A percentile compares a stretch with the other conserved stretches of the same genome.
These are phyloP conservation scores for Talaromyces sp. DNA, from an alignment of 2,329 filamentous ascomycete species.

Conservation along the genomic window DNA sequence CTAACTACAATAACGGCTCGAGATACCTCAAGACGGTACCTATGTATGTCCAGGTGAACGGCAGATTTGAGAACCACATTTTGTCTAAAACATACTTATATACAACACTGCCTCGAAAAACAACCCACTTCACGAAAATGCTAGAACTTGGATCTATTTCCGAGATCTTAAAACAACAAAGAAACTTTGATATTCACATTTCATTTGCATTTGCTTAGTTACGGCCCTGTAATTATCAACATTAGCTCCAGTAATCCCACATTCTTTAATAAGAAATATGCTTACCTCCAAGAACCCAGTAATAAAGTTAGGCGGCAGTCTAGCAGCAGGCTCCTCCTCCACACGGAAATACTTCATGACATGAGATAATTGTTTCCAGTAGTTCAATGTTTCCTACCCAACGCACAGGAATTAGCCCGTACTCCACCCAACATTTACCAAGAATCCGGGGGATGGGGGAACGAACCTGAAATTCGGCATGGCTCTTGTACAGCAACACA, in stretches of 20 bases:
- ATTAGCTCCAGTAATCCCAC: not conserved
- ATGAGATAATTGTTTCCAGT: slow-evolving; percentile 96
- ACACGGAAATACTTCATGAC: slow-evolving; percentile 95
- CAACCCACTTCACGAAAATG: slow-evolving; percentile 13
- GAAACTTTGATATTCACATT: slow-evolving; percentile 18
- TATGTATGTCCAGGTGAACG: not conserved
- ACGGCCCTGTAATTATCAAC: slow-evolving; percentile 21
- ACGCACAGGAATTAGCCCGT: not conserved
- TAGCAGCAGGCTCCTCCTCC: slow-evolving; percentile 74
- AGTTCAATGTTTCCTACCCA: slow-evolving; percentile 90
- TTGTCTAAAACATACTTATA: slow-evolving; percentile 14
- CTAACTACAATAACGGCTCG: not conserved
- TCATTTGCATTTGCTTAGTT: slow-evolving; percentile 33
- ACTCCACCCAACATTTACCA: not conserved
- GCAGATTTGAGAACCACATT: not conserved
- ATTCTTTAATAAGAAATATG: too few species aligned
- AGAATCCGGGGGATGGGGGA: not conserved
- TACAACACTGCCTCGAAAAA: slow-evolving; percentile 9
- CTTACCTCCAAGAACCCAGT: slow-evolving; percentile 89
- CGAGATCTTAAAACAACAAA: slow-evolving; percentile 22
- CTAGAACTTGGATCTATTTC: slow-evolving; percentile 17
- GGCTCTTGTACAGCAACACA: slow-evolving; percentile 84
- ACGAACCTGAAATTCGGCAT: slow-evolving; percentile 87
- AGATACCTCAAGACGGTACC: not conserved
- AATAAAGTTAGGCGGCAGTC: slow-evolving; percentile 87